Base-by-base conservation (phyloP, 306 rosid species). In the Notholithocarpus densiflorus region DNA sequence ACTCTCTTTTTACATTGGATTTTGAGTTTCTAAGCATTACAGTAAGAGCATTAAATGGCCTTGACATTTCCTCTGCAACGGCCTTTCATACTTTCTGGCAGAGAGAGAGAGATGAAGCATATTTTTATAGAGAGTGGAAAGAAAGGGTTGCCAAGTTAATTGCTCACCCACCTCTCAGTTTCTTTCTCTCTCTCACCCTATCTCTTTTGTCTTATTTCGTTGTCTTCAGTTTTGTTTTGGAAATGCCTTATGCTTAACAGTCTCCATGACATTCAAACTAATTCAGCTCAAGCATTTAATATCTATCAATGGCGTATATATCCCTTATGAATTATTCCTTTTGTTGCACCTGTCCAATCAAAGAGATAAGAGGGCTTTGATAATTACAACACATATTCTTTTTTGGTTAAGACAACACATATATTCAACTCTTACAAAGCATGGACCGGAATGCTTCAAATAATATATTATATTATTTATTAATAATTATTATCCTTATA, bases 31-130 rank as follows among this genome's bases (percentile, higher is more conserved):
- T 51, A 40, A 15, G 74, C 75, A 74, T 82, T 73, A 68, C 40
- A 57, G 82, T 29, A 76, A 61, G 78, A 21, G 71, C 65, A 71
- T 61, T 87, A 84, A 84, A 86, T 83, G 85, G 81, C 71, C 71
- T 71, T 83, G 83, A 83, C 89, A 84, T 81, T 74, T 75, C 81
- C 82, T 81, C 85, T 75, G 83, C 79, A 81, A 76, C 79, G 80
- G 80, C 79, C 83, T 81, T 83, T 81, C 81, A 76, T 76, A 78
- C 77, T 80, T 84, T 3, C 80, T 84, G 87, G 82, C 77, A 59
- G 6, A 40, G 12, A 62, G 69, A 19, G 27, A 43, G 61, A 61
- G 81, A 61, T 34, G 40, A 6, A 40, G 45, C 45, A 40, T 40
- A 40, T 40, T 40, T 40, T 40, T 40, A 40, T 9, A 40, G 45